These are phyloP conservation scores for Collybiopsis confluens DNA, from an alignment of 768 basidiomycete genomes.

Conservation along the genomic window DNA sequence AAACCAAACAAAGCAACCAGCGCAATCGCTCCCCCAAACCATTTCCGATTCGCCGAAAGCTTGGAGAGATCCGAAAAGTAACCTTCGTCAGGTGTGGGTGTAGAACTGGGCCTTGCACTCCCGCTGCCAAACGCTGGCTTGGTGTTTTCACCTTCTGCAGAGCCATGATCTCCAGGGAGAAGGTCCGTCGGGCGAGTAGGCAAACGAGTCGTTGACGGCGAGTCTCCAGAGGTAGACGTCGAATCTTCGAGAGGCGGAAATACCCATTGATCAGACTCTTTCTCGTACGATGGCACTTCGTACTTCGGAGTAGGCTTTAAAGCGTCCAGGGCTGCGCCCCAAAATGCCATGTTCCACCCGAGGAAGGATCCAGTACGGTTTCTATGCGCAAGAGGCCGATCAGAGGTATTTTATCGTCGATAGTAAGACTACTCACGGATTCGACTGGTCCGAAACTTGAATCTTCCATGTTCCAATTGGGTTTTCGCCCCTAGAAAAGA, in stretches of 20 bases:
- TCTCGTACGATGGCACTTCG: slow-evolving; percentile 38
- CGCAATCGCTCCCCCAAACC: slow-evolving; percentile 89
- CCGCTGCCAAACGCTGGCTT: slow-evolving; percentile 60
- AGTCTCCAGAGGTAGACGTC: slow-evolving; percentile 28
- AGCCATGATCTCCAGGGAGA: slow-evolving; percentile 84
- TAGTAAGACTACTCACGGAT: background rate
- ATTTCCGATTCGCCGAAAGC: slow-evolving; percentile 72
- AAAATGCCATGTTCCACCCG: slow-evolving; percentile 90
- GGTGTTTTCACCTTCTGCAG: slow-evolving; percentile 73
- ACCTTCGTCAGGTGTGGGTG: slow-evolving; percentile 70
- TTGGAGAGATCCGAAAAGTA: slow-evolving; percentile 80
- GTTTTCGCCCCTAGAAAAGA: slow-evolving; percentile 75
- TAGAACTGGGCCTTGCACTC: slow-evolving; percentile 31
- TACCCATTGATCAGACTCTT: slow-evolving; percentile 41
- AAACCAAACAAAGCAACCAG: slow-evolving; percentile 73
- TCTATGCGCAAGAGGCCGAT: slow-evolving; percentile 42
- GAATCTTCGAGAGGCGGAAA: slow-evolving; percentile 39
- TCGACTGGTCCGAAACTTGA: slow-evolving; percentile 71
- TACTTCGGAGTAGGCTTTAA: slow-evolving; percentile 53
- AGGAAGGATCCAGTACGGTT: slow-evolving; percentile 65
- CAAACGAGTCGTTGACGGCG: slow-evolving; percentile 48
- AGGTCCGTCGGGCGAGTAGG: slow-evolving; percentile 82
- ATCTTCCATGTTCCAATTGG: slow-evolving; percentile 90
- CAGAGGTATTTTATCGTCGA: background rate
- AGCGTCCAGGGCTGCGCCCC: slow-evolving; percentile 83